Conservation (phyloP, 345 rosid species). For the Schrenkiella parvula region DNA sequence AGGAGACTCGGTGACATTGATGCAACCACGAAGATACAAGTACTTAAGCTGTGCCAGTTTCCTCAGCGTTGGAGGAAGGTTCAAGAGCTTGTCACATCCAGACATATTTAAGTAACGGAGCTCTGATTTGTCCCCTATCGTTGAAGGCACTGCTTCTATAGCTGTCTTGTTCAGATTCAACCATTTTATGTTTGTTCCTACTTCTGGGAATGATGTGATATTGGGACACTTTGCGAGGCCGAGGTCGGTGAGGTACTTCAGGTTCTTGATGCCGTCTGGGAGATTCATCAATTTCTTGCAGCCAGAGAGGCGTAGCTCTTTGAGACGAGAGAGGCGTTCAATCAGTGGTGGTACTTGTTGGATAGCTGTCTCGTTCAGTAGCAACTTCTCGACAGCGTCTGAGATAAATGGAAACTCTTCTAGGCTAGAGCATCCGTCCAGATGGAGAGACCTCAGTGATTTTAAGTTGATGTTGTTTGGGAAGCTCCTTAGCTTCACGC, state of each 20-base stretch:
- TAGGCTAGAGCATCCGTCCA: conserved; percentile 26
- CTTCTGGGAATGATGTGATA: neutral
- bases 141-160: neutral
- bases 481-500: conserved; percentile 22
- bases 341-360: neutral
- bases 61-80: neutral
- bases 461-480: conserved; percentile 32
- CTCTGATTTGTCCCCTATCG: neutral
- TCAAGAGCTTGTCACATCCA: neutral
- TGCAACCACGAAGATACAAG: neutral
- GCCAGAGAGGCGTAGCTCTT: neutral
- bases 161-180: neutral
- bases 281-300: neutral
- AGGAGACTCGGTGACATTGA: neutral
- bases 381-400: conserved; percentile 1
- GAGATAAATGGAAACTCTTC: conserved; percentile 31
- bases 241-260: neutral
- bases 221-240: neutral
- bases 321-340: neutral
- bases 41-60: neutral
- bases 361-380: neutral
- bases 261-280: neutral
- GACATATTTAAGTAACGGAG: neutral
- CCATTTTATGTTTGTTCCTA: neutral
- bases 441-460: conserved; percentile 19